Percentiles rank a stretch among this genome's conserved stretches.
These are phyloP conservation scores for Fagopyrum homotropicum DNA, from an alignment of 148 eudicot species.

Conservation along the genomic window DNA sequence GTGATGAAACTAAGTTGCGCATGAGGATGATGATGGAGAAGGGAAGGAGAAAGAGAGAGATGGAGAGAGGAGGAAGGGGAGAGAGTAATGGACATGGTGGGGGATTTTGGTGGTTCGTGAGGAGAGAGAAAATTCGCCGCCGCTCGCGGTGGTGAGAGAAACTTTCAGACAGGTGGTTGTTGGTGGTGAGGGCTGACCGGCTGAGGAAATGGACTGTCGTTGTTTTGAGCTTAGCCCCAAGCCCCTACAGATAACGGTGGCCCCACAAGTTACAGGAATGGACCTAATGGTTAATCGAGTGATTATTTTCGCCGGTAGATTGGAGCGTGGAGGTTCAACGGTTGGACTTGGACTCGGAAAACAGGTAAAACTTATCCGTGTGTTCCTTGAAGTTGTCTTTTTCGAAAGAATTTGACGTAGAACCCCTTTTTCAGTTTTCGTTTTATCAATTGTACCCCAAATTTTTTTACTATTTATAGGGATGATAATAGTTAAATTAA, in stretches of 20 bases:
- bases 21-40: constrained; percentile 20
- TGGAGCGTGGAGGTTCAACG: too few species aligned
- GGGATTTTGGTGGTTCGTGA: neutral
- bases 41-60: constrained; percentile 17
- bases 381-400: too few species aligned
- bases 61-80: constrained; percentile 11
- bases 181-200: neutral
- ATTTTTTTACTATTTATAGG: too few species aligned
- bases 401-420: too few species aligned
- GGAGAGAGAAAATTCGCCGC: neutral
- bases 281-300: too few species aligned
- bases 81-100: constrained; percentile 26
- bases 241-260: constrained; percentile 12
- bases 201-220: neutral
- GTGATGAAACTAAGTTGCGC: constrained; percentile 12
- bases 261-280: neutral
- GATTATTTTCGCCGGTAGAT: too few species aligned
- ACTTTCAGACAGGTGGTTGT: neutral
- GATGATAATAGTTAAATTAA: too few species aligned
- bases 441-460: too few species aligned
- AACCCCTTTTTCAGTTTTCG: too few species aligned
- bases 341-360: too few species aligned
- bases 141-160: neutral
- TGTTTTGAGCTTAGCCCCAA: neutral
- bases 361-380: too few species aligned